A percentile compares a stretch with the other conserved stretches of the same genome.
Evolutionary conservation across 1,284 basidiomycete genomes (phyloP).

Genomic region (Polyporus tsugae): DNA sequence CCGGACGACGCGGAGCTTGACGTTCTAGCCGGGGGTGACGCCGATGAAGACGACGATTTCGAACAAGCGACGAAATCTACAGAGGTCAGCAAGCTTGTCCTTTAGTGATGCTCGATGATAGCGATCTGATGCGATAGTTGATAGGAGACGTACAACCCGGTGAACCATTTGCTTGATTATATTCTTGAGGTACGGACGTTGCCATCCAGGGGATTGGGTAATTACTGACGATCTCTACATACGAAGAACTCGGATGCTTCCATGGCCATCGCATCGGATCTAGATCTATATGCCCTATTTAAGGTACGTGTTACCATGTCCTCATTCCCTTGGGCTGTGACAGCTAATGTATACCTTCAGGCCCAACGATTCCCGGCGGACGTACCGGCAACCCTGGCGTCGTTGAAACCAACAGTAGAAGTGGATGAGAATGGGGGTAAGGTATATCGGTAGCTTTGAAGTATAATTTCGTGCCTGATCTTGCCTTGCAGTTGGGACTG

Average conservation of each 20-base stretch:
- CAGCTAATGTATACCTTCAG: neutral
- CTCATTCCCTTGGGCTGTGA: neutral
- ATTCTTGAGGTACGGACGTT: slow-evolving; percentile 15
- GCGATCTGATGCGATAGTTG: neutral
- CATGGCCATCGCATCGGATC: slow-evolving; percentile 8
- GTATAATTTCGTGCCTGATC: neutral
- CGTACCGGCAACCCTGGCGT: neutral
- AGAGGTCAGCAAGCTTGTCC: neutral
- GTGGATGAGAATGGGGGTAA: slow-evolving; percentile 11
- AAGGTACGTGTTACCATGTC: slow-evolving; percentile 10
- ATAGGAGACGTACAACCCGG: slow-evolving; percentile 13
- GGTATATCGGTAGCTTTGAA: too few relatives aligned
- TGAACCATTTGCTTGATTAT: slow-evolving; percentile 15
- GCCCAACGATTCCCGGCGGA: slow-evolving; percentile 11
- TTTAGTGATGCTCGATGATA: neutral
- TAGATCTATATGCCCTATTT: slow-evolving; percentile 15
- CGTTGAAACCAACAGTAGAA: neutral
- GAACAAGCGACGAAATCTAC: neutral
- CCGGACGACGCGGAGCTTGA: neutral
- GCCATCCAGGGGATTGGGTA: too few relatives aligned
- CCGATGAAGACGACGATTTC: neutral
- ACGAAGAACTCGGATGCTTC: neutral
- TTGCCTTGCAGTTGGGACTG: neutral
- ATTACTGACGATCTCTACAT: too few relatives aligned
- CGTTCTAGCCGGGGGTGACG: neutral